phyloP scores from a whole-genome alignment of 306 rosid genomes.

The Pterocarpus macrocarpus region DNA sequence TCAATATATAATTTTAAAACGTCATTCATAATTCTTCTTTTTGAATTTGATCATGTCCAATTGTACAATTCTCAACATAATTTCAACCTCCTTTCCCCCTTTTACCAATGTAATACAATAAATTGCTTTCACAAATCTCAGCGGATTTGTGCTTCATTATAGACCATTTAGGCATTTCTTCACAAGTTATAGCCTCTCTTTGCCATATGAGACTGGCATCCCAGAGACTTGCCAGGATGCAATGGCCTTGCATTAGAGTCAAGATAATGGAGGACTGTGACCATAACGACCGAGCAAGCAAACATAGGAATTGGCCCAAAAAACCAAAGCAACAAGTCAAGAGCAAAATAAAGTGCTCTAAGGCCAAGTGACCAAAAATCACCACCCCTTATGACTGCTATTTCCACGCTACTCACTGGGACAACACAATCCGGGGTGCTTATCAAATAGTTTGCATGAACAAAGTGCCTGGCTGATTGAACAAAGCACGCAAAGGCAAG shows the following conservation, averaged over 20 bases:
- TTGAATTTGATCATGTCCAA: background rate
- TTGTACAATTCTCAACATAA: background rate
- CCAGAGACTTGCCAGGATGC: slow-evolving; percentile 43
- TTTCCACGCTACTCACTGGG: slow-evolving; percentile 62
- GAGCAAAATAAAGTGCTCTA: slow-evolving; percentile 79
- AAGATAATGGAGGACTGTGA: slow-evolving; percentile 55
- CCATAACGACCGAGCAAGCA: slow-evolving; percentile 64
- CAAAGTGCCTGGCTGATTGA: slow-evolving; percentile 79
- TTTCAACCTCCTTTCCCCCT: background rate
- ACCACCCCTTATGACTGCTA: slow-evolving; percentile 77
- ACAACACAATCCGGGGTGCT: slow-evolving; percentile 66
- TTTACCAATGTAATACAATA: no score
- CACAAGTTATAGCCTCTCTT: slow-evolving; percentile 33
- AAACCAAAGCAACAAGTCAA: slow-evolving; percentile 77
- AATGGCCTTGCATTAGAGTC: slow-evolving; percentile 71
- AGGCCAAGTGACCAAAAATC: slow-evolving; percentile 86
- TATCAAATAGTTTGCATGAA: slow-evolving; percentile 79
- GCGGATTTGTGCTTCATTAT: no score
- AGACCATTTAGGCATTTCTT: background rate
- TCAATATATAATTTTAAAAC: background rate
- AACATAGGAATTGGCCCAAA: slow-evolving; percentile 93
- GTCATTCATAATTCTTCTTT: background rate
- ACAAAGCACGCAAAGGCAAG: slow-evolving; percentile 76
- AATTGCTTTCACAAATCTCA: no score
- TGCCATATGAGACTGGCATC: slow-evolving; percentile 12